These are phyloP conservation scores for Chytridium lagenaria DNA, from an alignment of 371 early-diverging fungal species.

Conservation along the genomic window DNA sequence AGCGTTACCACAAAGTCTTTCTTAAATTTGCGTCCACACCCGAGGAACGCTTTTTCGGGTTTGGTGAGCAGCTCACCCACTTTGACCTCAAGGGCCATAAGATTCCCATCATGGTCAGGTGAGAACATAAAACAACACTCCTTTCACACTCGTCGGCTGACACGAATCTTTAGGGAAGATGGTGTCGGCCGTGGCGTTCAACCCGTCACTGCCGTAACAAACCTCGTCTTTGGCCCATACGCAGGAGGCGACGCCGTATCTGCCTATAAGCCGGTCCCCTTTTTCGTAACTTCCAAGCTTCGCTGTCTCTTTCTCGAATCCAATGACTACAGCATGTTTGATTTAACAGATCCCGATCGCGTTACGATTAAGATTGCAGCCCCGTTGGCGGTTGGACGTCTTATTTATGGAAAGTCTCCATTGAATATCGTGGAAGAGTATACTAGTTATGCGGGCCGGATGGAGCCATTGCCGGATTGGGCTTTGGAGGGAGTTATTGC, in stretches of 20 bases:
- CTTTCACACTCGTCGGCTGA: no score
- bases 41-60: conserved; percentile 41
- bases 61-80: conserved; percentile 57
- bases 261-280: conserved; percentile 58
- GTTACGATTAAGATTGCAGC: conserved; percentile 52
- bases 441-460: conserved; percentile 56
- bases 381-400: conserved; percentile 35
- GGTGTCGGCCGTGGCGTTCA: conserved; percentile 51
- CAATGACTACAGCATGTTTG: conserved; percentile 60
- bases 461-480: conserved; percentile 61
- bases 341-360: conserved; percentile 51
- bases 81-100: conserved; percentile 56
- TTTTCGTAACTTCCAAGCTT: conserved; percentile 56
- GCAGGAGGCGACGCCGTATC: conserved; percentile 49
- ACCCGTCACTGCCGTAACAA: conserved; percentile 43
- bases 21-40: conserved; percentile 12
- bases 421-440: conserved; percentile 54
- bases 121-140: no score
- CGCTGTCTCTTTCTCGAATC: conserved; percentile 58
- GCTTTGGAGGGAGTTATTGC: conserved; percentile 52
- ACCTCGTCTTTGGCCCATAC: conserved; percentile 47
- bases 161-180: conserved; percentile 43
- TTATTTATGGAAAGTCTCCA: conserved; percentile 20
- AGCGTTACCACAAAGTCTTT: conserved; percentile 16
- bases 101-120: conserved; percentile 52